phyloP scores from a whole-genome alignment of 2,329 filamentous ascomycete genomes.

The Aspergillus felis region DNA sequence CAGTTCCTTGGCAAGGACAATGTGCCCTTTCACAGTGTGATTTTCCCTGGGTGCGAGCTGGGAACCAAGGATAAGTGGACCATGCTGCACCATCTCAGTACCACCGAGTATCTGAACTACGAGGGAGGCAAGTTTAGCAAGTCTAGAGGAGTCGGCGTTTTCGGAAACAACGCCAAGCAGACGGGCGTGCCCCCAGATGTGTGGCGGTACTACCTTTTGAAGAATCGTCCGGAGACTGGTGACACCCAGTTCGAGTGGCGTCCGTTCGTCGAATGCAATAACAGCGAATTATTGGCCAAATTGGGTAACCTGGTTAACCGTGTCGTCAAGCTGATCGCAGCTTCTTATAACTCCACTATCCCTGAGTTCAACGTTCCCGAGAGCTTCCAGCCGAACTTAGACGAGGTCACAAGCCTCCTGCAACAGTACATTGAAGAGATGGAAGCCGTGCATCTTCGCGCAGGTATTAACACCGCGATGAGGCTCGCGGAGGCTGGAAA shows the following conservation, averaged over 20 bases:
- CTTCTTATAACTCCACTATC: constrained; percentile 59
- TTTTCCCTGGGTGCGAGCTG: constrained; percentile 83
- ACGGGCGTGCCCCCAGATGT: constrained; percentile 81
- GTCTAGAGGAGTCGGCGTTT: constrained; percentile 82
- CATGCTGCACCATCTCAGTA: constrained; percentile 80
- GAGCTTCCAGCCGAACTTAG: constrained; percentile 36
- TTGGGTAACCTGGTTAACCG: constrained; percentile 71
- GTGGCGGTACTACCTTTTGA: constrained; percentile 90
- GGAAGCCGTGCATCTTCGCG: constrained; percentile 58
- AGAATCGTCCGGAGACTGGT: constrained; percentile 76
- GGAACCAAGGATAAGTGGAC: constrained; percentile 86
- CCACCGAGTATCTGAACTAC: constrained; percentile 86
- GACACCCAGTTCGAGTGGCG: constrained; percentile 91
- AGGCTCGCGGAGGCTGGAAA: constrained; percentile 58
- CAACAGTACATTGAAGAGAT: constrained; percentile 55
- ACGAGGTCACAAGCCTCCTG: constrained; percentile 50
- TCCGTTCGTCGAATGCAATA: constrained; percentile 78
- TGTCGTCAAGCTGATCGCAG: constrained; percentile 69
- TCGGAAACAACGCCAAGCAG: constrained; percentile 82
- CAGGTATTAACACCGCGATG: constrained; percentile 52
- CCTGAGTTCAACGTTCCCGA: constrained; percentile 39
- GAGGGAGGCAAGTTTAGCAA: constrained; percentile 91
- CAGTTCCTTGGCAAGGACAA: constrained; percentile 97
- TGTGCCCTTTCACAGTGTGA: constrained; percentile 81
- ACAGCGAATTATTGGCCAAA: constrained; percentile 77